These are phyloP conservation scores for Amoebophrya sp. DNA, from an alignment of 169 alveolate genomes.

Conservation along the genomic window DNA sequence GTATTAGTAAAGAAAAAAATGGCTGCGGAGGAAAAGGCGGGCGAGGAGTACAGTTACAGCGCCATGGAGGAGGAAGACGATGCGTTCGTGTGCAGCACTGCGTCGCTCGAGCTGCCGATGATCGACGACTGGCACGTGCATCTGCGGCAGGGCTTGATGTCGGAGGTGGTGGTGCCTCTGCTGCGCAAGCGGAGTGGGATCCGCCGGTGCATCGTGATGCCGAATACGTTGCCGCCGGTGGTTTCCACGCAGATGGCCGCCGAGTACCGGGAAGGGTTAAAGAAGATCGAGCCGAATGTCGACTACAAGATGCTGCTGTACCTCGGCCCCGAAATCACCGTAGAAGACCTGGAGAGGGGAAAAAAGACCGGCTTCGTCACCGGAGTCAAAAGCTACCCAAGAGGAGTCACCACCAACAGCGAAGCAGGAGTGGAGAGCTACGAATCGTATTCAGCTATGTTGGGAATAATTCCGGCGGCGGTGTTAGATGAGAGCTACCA, in stretches of 20 bases:
- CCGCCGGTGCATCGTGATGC: constrained; percentile 31
- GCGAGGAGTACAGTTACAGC: too few relatives aligned
- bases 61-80: too few relatives aligned
- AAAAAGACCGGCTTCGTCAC: neutral
- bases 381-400: constrained; percentile 33
- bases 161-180: neutral
- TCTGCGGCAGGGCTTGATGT: constrained; percentile 32
- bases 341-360: neutral
- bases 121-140: constrained; percentile 34
- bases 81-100: too few relatives aligned
- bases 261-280: constrained; percentile 23
- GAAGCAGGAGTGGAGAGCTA: constrained; percentile 39
- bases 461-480: too few relatives aligned
- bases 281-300: constrained; percentile 26
- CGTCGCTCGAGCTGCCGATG: too few relatives aligned
- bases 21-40: too few relatives aligned
- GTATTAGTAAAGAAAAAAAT: too few relatives aligned
- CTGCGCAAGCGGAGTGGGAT: neutral
- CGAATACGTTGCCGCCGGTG: constrained; percentile 36
- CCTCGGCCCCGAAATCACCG: constrained; percentile 15
- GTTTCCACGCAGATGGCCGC: constrained; percentile 27
- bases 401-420: constrained; percentile 39
- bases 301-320: constrained; percentile 36
- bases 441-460: too few relatives aligned
- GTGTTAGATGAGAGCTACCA: too few relatives aligned